Conservation (phyloP, 2,329 filamentous ascomycete genomes). For the Setomelanomma holmii region DNA sequence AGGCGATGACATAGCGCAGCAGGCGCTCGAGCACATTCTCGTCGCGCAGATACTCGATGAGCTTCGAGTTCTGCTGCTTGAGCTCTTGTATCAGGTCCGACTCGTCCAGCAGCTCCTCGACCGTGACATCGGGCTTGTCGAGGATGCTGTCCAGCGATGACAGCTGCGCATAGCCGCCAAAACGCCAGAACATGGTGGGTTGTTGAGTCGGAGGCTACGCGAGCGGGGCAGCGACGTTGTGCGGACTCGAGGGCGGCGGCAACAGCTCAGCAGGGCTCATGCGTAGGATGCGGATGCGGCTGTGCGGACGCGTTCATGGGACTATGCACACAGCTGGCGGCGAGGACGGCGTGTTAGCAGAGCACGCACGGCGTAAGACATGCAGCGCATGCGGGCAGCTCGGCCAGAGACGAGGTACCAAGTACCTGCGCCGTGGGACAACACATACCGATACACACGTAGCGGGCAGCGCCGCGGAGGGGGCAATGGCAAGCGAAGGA, state of each 20-base stretch:
- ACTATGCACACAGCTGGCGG: constrained; percentile 17
- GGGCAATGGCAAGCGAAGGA: constrained; percentile 21
- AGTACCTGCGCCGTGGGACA: constrained; percentile 17
- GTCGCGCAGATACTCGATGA: constrained; percentile 93
- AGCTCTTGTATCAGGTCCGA: constrained; percentile 96
- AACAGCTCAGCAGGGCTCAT: constrained; percentile 27
- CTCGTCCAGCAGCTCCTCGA: constrained; percentile 96
- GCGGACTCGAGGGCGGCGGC: constrained; percentile 36
- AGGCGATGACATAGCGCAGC: constrained; percentile 89
- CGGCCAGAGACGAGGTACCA: constrained; percentile 9
- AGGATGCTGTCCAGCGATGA: constrained; percentile 96
- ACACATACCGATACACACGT: constrained; percentile 12
- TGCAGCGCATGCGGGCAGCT: constrained; percentile 19
- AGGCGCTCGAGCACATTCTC: constrained; percentile 83
- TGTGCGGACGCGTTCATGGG: constrained; percentile 24
- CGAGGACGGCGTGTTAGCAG: constrained; percentile 14
- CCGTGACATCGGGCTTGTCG: constrained; percentile 90
- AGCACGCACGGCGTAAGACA: constrained; percentile 13
- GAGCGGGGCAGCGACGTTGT: constrained; percentile 35
- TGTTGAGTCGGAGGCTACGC: constrained; percentile 28
- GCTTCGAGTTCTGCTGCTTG: constrained; percentile 96
- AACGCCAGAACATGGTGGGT: constrained; percentile 97
- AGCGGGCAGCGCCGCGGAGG: constrained; percentile 17
- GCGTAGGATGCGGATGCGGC: constrained; percentile 21
- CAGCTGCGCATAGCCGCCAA: constrained; percentile 97